Conservation (phyloP, 2,329 filamentous ascomycete species). For the Venturia carpophila region DNA sequence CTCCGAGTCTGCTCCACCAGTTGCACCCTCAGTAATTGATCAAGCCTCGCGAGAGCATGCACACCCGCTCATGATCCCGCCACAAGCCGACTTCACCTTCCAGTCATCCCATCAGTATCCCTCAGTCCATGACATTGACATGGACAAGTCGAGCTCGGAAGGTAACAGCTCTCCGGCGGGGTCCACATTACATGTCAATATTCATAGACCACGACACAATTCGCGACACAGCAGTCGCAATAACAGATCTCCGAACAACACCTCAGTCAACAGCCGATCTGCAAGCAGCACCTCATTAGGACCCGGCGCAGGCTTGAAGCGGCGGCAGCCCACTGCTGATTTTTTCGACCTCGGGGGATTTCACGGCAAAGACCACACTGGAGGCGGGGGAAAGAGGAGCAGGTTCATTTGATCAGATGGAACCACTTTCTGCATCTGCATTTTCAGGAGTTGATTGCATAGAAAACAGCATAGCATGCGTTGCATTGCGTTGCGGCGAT, state of each 20-base stretch:
- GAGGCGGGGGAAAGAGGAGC: constrained; percentile 38
- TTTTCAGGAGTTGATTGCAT: constrained; percentile 3
- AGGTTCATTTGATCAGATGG: constrained; percentile 28
- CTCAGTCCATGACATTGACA: constrained; percentile 43
- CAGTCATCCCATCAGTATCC: constrained; percentile 56
- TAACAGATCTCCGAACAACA: constrained; percentile 4
- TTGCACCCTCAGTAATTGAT: constrained; percentile 19
- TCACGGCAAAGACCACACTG: constrained; percentile 50
- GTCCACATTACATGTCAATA: constrained; percentile 18
- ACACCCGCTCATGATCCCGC: constrained; percentile 23
- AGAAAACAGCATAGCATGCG: neutral
- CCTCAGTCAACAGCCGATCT: neutral
- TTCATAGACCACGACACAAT: constrained; percentile 10
- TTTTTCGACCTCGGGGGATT: constrained; percentile 65
- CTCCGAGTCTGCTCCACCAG: constrained; percentile 26
- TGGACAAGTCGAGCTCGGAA: constrained; percentile 45
- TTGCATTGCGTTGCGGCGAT: constrained; percentile 9
- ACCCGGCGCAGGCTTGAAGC: constrained; percentile 61
- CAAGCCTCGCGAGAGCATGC: constrained; percentile 20
- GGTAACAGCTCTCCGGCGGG: constrained; percentile 26
- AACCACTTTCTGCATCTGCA: neutral
- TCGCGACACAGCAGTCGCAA: constrained; percentile 22
- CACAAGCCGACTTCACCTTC: constrained; percentile 54
- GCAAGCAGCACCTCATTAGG: constrained; percentile 43
- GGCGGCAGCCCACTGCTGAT: constrained; percentile 64